Base-by-base conservation (phyloP, 106 monocot species). In the Xerophyta viscosa region DNA sequence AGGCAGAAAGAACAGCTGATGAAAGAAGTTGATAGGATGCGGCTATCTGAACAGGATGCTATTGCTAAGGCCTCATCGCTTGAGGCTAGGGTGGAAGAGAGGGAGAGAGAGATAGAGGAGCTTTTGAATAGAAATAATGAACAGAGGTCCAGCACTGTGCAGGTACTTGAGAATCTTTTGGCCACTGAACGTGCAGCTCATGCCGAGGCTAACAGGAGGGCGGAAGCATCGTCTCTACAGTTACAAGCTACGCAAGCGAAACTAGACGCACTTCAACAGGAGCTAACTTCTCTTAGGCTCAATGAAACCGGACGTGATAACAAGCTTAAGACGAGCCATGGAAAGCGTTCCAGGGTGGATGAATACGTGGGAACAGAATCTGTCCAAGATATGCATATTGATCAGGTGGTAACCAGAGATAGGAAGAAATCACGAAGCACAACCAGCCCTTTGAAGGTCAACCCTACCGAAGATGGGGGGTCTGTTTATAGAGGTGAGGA, bases 121-220 rank as follows among this genome's bases (percentile, higher is more conserved):
- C 66, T 85, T 71, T 27, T 88, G 73, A 78, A 68, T 47, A 65
- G 58, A 48, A 94, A 60, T 63, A 94, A 94, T 11, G 83, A 94
- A 65, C 88, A 94, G 49, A 71, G 94, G n/a, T 94, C 94, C 15
- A 84, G 58, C 65, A 94, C 94, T 0, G 94, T 88, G 20, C 94
- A 94, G 61, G 84, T 94, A 27, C 88, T 94, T 24, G 88, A 94
- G 52, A 70, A 70, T 53, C 75, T 94, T 17, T 53, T 94, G 52
- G 81, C 70, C 7, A 78, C 94, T 3, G 94, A 94, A 52, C 73
- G 94, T 29, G 71, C 54, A 11, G 75, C 94, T 39, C 62, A 75
- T 41, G 63, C 77, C 11, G 94, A 94, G 54, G 94, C 94, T 8
- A 94, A 77, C 37, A 75, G 48, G 41, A 80, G 94, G 54, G 88